Evolutionary conservation across 352 stramenopile species (phyloP).

Genomic region (Phytophthora quininea): DNA sequence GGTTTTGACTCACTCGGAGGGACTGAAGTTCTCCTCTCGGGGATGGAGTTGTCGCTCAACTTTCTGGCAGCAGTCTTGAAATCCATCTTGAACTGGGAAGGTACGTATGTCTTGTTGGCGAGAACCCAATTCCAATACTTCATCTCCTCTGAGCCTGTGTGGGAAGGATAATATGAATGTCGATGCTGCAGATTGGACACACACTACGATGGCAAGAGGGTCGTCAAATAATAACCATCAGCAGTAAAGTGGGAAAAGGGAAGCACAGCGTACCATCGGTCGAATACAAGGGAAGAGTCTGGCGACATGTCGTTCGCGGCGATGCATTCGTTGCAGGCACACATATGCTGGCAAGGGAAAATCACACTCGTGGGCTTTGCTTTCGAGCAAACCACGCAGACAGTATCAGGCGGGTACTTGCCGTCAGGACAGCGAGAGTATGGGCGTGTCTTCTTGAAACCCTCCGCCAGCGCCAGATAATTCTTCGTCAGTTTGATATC

Average conservation of each 20-base stretch:
- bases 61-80: constrained; percentile 43
- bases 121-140: constrained; percentile 62
- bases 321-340: constrained; percentile 60
- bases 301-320: constrained; percentile 40
- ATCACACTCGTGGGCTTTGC: constrained; percentile 43
- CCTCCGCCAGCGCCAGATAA: constrained; percentile 47
- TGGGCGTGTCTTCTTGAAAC: constrained; percentile 49
- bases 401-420: constrained; percentile 34
- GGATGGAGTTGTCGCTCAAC: constrained; percentile 1
- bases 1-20: no score
- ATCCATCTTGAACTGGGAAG: constrained; percentile 46
- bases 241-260: no score
- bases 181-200: constrained; percentile 56
- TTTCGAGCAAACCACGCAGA: constrained; percentile 52
- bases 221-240: background rate
- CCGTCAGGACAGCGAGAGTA: constrained; percentile 48
- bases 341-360: constrained; percentile 71
- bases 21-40: background rate
- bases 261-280: constrained; percentile 31
- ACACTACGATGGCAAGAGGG: constrained; percentile 23
- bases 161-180: constrained; percentile 60
- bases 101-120: constrained; percentile 40
- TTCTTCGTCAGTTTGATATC: constrained; percentile 44
- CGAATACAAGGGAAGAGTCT: constrained; percentile 7
- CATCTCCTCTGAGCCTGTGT: constrained; percentile 50